Conservation (phyloP, 371 early-diverging fungal species). For the Rhizopus arrhizus region DNA sequence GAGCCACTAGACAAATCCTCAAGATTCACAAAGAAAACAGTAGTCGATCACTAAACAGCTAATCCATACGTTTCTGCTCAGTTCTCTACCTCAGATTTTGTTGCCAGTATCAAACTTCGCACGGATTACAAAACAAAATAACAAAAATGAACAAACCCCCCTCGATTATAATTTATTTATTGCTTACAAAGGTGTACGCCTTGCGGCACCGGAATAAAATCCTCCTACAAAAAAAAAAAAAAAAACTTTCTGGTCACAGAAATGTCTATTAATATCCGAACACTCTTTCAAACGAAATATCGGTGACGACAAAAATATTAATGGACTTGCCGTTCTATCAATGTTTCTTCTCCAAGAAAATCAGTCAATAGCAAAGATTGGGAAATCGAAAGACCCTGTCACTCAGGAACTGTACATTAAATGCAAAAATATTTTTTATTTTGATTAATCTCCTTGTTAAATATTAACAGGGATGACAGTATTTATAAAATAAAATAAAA, state of each 20-base stretch:
- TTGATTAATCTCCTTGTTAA: background rate
- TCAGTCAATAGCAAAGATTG: constrained; percentile 5
- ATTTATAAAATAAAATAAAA: constrained; percentile 7
- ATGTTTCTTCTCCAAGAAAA: constrained; percentile 9
- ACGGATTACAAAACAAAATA: no score
- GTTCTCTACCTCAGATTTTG: no score
- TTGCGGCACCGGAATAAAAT: no score
- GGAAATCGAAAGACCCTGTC: constrained; percentile 3
- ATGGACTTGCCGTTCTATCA: constrained; percentile 7
- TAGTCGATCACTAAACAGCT: no score
- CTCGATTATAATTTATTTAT: no score
- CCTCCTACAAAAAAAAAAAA: no score
- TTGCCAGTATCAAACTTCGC: no score
- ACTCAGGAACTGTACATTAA: constrained; percentile 6
- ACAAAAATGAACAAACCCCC: no score
- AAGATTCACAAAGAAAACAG: no score
- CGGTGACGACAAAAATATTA: constrained; percentile 7
- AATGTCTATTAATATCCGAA: constrained; percentile 7
- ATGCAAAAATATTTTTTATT: constrained; percentile 4
- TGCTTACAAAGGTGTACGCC: no score
- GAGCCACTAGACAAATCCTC: no score
- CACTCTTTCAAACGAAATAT: constrained; percentile 7
- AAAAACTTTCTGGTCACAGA: background rate
- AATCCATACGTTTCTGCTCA: no score
- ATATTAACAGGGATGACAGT: constrained; percentile 6